Evolutionary conservation across 768 basidiomycete species (phyloP).

Genomic region (Tricholoma terreum): DNA sequence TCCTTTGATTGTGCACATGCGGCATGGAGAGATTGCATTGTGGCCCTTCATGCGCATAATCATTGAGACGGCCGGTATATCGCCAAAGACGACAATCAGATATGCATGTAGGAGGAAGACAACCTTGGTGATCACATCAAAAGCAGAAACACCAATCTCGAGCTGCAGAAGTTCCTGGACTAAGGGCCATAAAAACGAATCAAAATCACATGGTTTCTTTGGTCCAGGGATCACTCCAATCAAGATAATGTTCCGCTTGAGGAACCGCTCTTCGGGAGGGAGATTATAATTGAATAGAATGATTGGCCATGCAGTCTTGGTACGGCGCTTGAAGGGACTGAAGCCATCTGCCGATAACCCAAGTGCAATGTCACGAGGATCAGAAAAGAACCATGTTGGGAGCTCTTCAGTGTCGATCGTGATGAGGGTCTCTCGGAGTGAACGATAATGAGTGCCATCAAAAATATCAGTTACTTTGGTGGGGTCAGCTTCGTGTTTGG

Average conservation of each 20-base stretch:
- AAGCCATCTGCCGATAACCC: too few species aligned
- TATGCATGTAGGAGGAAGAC: slow-evolving; percentile 15
- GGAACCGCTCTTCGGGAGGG: too few species aligned
- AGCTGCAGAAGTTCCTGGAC: not conserved
- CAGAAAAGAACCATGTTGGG: slow-evolving; percentile 31
- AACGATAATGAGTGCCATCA: slow-evolving; percentile 28
- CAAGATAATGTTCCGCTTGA: slow-evolving; percentile 24
- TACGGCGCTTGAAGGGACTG: too few species aligned
- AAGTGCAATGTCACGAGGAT: slow-evolving; percentile 24
- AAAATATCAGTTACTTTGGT: slow-evolving; percentile 28
- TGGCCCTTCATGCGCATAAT: slow-evolving; percentile 36
- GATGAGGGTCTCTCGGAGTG: slow-evolving; percentile 19
- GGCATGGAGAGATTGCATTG: slow-evolving; percentile 32
- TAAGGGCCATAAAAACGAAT: slow-evolving; percentile 34
- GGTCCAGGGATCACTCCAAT: slow-evolving; percentile 39
- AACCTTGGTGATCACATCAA: slow-evolving; percentile 14
- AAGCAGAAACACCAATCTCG: not conserved
- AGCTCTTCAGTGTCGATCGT: slow-evolving; percentile 22
- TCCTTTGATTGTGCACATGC: slow-evolving; percentile 30
- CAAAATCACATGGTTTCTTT: slow-evolving; percentile 27
- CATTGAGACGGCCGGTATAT: slow-evolving; percentile 21
- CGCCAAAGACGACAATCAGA: slow-evolving; percentile 20
- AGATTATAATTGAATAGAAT: too few species aligned
- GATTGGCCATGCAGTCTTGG: too few species aligned
- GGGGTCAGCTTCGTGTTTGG: not conserved